Conservation (phyloP, 2,329 filamentous ascomycete genomes). For the Aspergillus neoniger region DNA sequence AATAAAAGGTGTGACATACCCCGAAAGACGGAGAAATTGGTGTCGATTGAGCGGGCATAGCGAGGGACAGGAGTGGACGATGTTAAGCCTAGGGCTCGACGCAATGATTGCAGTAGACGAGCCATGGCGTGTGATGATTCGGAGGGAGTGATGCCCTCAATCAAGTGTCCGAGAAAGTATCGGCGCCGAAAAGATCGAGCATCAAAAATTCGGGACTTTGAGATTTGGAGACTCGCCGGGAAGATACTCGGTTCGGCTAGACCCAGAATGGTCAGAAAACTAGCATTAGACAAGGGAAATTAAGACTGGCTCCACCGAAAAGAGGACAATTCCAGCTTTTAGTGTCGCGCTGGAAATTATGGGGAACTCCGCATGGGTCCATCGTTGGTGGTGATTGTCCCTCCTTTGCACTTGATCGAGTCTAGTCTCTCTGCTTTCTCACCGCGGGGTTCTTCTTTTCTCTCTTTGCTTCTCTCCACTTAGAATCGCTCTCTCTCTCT, state of each 20-base stretch:
- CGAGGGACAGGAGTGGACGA: slow-evolving; percentile 19
- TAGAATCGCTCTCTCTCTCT: not conserved
- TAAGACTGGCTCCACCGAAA: slow-evolving; percentile 12
- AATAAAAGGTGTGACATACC: slow-evolving; percentile 26
- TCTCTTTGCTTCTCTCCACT: not conserved
- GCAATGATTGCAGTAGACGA: slow-evolving; percentile 37
- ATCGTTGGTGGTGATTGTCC: not conserved
- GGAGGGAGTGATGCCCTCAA: no score
- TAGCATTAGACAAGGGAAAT: not conserved
- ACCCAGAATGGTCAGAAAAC: slow-evolving; percentile 6
- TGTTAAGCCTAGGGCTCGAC: slow-evolving; percentile 32
- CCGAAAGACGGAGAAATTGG: slow-evolving; percentile 42
- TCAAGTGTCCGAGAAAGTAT: not conserved
- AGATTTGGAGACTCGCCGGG: not conserved
- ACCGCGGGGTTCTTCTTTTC: not conserved
- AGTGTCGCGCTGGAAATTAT: slow-evolving; percentile 6
- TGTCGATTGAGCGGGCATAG: slow-evolving; percentile 36
- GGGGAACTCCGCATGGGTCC: slow-evolving; percentile 17
- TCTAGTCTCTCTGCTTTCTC: slow-evolving; percentile 4
- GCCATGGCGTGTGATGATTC: slow-evolving; percentile 28
- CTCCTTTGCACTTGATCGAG: slow-evolving; percentile 9
- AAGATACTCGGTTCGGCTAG: slow-evolving; percentile 8
- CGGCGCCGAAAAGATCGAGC: not conserved
- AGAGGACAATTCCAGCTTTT: not conserved
- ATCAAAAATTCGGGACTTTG: not conserved